Percentiles rank a stretch among this genome's conserved stretches.
These are phyloP conservation scores for Aegilops sharonensis DNA, from an alignment of 176 grass and related monocot species.

Conservation along the genomic window DNA sequence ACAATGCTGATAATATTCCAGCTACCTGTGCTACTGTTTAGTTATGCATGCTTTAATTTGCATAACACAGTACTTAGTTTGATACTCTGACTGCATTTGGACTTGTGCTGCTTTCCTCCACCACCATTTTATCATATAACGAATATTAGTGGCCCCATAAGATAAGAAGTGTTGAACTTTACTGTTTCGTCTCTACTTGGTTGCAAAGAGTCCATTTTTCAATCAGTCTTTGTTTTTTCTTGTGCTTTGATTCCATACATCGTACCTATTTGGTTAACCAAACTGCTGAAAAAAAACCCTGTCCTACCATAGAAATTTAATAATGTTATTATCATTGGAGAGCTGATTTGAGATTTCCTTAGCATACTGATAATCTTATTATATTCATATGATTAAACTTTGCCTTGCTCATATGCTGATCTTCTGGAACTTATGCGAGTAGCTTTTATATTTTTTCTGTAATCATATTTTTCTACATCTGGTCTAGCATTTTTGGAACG, in stretches of 20 bases:
- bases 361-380: neutral
- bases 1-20: conserved; percentile 14
- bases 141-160: neutral
- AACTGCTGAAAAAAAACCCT: neutral
- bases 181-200: conserved; percentile 9
- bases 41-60: neutral
- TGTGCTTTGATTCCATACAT: neutral
- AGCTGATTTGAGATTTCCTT: neutral
- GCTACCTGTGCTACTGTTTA: conserved; percentile 7
- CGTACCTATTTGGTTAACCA: neutral
- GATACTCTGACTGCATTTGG: neutral
- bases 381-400: neutral
- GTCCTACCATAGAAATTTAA: conserved; percentile 4
- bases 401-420: neutral
- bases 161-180: neutral
- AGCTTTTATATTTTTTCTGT: neutral
- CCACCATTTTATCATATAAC: neutral
- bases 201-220: neutral
- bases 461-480: conserved; percentile 1
- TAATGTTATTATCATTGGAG: neutral
- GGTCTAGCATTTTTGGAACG: neutral
- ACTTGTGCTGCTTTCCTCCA: neutral
- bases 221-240: neutral
- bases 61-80: conserved; percentile 18
- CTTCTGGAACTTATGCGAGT: neutral